Percentiles rank a stretch among this genome's conserved stretches.
Conservation (phyloP, 805 yeast genomes). For the Candida rishiriensis region DNA sequence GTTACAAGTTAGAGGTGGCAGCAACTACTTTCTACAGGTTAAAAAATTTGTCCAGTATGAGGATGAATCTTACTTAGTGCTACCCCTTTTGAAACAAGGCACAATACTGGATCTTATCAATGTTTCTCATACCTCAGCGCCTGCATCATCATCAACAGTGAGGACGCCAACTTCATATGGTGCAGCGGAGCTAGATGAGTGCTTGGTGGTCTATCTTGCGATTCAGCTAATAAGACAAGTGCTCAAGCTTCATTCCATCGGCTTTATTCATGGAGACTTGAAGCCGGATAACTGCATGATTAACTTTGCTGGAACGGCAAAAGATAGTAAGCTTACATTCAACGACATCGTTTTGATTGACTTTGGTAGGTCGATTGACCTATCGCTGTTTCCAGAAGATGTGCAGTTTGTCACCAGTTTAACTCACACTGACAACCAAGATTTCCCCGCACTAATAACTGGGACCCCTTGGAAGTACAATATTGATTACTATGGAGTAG, state of each 20-base stretch:
- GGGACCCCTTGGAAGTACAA: conserved; percentile 69
- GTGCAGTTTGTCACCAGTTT: conserved; percentile 56
- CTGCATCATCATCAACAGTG: neutral
- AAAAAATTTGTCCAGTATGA: conserved; percentile 48
- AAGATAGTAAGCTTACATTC: conserved; percentile 10
- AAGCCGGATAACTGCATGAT: conserved; percentile 87
- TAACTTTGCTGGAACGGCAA: conserved; percentile 34
- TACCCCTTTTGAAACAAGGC: conserved; percentile 67
- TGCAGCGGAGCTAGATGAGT: conserved; percentile 48
- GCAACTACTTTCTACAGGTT: conserved; percentile 35
- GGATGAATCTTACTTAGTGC: conserved; percentile 65
- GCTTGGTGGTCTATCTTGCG: conserved; percentile 56
- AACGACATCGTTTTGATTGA: conserved; percentile 49
- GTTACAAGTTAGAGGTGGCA: conserved; percentile 38
- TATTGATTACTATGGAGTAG: conserved; percentile 80
- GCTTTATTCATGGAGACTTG: conserved; percentile 79
- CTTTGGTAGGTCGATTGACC: conserved; percentile 77
- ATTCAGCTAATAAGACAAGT: conserved; percentile 58
- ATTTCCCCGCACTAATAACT: conserved; percentile 65
- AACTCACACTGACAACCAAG: conserved; percentile 55
- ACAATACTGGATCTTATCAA: conserved; percentile 69
- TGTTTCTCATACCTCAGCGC: conserved; percentile 30
- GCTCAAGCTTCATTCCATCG: conserved; percentile 56
- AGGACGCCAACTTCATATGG: neutral
- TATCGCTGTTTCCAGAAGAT: conserved; percentile 46